These are phyloP conservation scores for Vigna mungo DNA, from an alignment of 306 rosid species.

Conservation along the genomic window DNA sequence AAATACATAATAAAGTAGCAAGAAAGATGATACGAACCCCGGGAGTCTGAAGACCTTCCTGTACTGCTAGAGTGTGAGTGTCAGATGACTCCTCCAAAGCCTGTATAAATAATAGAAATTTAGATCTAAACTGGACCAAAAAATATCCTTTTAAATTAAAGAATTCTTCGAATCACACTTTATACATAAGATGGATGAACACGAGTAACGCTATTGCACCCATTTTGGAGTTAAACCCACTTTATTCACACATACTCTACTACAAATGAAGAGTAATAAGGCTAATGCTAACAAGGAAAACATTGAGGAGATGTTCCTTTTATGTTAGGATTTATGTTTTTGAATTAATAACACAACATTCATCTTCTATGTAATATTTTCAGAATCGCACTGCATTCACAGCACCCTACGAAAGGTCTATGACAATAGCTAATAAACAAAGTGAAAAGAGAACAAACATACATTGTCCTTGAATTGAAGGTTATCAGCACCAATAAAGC, in stretches of 20 bases:
- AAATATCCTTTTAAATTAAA: neutral
- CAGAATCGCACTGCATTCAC: neutral
- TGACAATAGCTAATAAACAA: neutral
- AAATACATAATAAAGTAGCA: neutral
- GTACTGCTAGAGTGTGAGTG: slow-evolving; percentile 1
- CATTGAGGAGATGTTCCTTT: neutral
- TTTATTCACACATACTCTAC: neutral
- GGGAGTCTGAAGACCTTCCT: slow-evolving; percentile 24
- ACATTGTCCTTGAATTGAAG: slow-evolving; percentile 64
- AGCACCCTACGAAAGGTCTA: neutral
- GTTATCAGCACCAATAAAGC: slow-evolving; percentile 59
- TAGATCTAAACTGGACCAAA: neutral
- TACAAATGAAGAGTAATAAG: neutral
- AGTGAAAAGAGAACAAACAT: slow-evolving; percentile 51
- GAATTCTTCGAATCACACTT: slow-evolving; percentile 15
- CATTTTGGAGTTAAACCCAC: neutral
- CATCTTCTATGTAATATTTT: neutral
- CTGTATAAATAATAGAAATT: neutral
- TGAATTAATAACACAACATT: neutral
- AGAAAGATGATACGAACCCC: neutral
- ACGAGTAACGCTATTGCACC: neutral
- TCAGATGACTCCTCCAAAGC: slow-evolving; percentile 24
- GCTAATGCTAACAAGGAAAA: neutral
- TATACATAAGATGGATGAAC: slow-evolving; percentile 8
- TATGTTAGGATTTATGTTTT: slow-evolving; percentile 4